Conservation (phyloP, 306 rosid species). For the Dryas octopetala region DNA sequence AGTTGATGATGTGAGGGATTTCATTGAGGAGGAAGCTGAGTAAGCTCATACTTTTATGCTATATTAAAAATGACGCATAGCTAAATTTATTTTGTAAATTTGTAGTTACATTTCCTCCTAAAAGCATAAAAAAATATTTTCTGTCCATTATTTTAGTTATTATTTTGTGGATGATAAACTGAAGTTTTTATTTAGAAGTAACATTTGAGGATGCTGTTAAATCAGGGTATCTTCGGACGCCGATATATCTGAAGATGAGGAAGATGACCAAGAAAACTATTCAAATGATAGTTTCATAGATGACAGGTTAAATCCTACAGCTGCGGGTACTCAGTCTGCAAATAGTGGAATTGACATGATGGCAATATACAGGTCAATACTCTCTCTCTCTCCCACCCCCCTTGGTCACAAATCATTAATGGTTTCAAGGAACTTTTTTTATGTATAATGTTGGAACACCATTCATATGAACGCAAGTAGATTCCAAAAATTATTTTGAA, state of each 20-base stretch:
- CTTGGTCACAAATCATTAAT: not conserved
- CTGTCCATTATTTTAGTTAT: not conserved
- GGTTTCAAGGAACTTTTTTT: not conserved
- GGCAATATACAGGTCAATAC: constrained; percentile 77
- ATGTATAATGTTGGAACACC: not conserved
- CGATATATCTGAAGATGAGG: constrained; percentile 67
- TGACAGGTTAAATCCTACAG: constrained; percentile 65
- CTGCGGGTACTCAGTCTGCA: constrained; percentile 53
- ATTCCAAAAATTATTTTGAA: not conserved
- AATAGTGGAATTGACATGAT: constrained; percentile 71
- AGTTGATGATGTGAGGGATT: constrained; percentile 43
- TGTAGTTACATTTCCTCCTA: not conserved
- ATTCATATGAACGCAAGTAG: not conserved
- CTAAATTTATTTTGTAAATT: not conserved
- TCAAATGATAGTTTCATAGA: constrained; percentile 88
- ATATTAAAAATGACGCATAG: not conserved
- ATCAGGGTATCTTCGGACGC: constrained; percentile 70
- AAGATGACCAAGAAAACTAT: constrained; percentile 48
- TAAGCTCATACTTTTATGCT: constrained; percentile 42
- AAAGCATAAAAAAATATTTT: constrained; percentile 1
- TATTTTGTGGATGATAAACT: not conserved
- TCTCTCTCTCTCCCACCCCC: not conserved
- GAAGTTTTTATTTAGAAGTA: not conserved
- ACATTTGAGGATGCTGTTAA: not conserved
- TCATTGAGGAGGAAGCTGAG: constrained; percentile 96